phyloP scores from a whole-genome alignment of 225 moss, liverwort and hornwort species.

The Antitrichia curtipendula region DNA sequence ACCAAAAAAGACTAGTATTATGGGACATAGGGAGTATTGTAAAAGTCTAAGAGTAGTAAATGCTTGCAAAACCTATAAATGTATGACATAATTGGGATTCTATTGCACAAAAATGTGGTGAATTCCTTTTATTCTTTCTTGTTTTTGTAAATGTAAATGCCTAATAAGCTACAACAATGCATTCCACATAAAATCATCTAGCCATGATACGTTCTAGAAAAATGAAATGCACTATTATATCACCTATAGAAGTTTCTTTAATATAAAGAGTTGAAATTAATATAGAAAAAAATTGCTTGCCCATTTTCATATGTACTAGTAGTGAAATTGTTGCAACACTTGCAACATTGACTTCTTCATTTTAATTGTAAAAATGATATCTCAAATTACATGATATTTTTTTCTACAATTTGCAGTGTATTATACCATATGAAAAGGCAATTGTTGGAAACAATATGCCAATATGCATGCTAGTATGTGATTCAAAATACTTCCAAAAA shows the following conservation, averaged over 20 bases:
- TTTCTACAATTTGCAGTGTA: neutral
- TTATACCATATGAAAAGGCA: rapidly evolving
- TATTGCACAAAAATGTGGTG: rapidly evolving
- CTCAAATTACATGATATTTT: neutral
- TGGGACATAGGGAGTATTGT: rapidly evolving
- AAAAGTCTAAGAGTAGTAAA: rapidly evolving
- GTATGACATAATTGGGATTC: rapidly evolving
- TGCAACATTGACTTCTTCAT: neutral
- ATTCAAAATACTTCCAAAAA: neutral
- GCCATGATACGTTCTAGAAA: rapidly evolving
- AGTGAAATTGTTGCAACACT: neutral
- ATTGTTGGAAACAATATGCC: neutral
- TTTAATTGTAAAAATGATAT: neutral
- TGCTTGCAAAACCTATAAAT: rapidly evolving
- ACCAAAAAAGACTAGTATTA: neutral
- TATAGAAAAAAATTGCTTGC: neutral
- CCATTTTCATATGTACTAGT: neutral
- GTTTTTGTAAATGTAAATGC: neutral
- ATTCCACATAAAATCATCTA: rapidly evolving
- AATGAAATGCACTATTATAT: neutral
- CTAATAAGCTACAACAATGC: rapidly evolving
- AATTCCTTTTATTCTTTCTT: rapidly evolving
- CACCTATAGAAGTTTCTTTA: neutral
- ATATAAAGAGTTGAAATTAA: neutral
- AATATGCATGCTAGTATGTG: neutral